Conservation (phyloP, 352 stramenopile species). For the Pythium aristosporum region DNA sequence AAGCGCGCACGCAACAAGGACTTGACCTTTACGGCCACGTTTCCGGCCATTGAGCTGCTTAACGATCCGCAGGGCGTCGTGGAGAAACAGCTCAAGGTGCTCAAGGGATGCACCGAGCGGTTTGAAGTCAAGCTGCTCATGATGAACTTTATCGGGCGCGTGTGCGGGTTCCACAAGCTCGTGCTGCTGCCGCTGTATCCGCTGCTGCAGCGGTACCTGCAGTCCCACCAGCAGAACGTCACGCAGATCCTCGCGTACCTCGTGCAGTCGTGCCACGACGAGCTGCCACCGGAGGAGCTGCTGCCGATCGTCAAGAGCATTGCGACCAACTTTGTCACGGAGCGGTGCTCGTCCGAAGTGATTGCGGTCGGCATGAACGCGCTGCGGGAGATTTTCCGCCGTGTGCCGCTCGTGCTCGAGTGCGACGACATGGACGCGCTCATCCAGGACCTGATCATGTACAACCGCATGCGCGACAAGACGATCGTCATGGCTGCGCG, state of each 20-base stretch:
- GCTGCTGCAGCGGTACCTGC: slow-evolving; percentile 92
- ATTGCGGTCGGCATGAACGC: slow-evolving; percentile 99
- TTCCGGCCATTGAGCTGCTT: slow-evolving; percentile 97
- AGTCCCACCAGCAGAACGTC: slow-evolving; percentile 88
- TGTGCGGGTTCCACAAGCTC: slow-evolving; percentile 98
- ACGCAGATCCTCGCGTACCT: slow-evolving; percentile 97
- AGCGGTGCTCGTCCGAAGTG: slow-evolving; percentile 94
- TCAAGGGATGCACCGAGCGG: slow-evolving; percentile 86
- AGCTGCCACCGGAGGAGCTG: slow-evolving; percentile 97
- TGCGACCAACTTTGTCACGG: slow-evolving; percentile 98
- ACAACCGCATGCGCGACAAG: slow-evolving; percentile 96
- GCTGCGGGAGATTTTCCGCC: slow-evolving; percentile 93
- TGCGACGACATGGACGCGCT: slow-evolving; percentile 91
- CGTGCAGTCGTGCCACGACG: slow-evolving; percentile 97
- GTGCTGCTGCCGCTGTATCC: slow-evolving; percentile 96
- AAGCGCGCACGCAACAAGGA: slow-evolving; percentile 81
- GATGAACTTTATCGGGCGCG: slow-evolving; percentile 98
- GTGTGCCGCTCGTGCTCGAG: slow-evolving; percentile 93
- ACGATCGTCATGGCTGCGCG: slow-evolving; percentile 96
- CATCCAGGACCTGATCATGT: slow-evolving; percentile 93
- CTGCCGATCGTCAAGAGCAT: slow-evolving; percentile 96
- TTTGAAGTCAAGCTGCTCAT: slow-evolving; percentile 96
- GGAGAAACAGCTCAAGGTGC: slow-evolving; percentile 92
- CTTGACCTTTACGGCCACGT: slow-evolving; percentile 79
- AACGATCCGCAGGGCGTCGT: slow-evolving; percentile 95